Evolutionary conservation across 2,329 filamentous ascomycete species (phyloP), one percentile per base, ranked within the genome.

Genomic region (Pezicula rhizophila): DNA sequence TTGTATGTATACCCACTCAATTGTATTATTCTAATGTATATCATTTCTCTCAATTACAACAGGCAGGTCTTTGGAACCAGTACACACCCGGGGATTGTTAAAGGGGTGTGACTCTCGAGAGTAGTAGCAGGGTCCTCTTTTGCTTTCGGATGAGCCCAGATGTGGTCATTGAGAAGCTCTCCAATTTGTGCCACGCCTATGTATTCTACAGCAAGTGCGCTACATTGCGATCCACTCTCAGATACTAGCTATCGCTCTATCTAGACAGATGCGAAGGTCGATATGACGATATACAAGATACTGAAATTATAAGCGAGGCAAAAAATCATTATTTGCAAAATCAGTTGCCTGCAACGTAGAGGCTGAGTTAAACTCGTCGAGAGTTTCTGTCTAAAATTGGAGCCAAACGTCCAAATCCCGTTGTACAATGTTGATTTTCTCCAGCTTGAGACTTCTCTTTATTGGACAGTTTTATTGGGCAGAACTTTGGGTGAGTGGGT

Each of bases 101-200:
- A 65, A 0, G 80, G 82, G 0, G 83, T 68, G 11, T 82, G 77
- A 56, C 77, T 80, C 54, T 87, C 83, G 0, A 83, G 82, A 67
- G 17, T 80, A 74, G 58, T 52, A 84, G 79, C 0, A 79, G 79
- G 65, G 0, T 76, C 76, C 66, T 48, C 20, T 14, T 48, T 47
- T 12, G 35, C 26, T 11, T 52, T 46, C 39, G 51, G 26, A 28
- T 46, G 33, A 4, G 33, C 25, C 31, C 46, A 60, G 3, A 55
- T 15, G 25, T 45, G 44, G 53, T 66, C 61, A 23, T 61, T 60
- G 12, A 64, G 49, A 14, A 57, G 59, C 12, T 60, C 61, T 45
- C 49, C 45, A 8, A 59, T 48, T 39, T 59, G 56, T 7, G 62
- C 47, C 5, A 65, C 69, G 11, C 70, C 57, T 4, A 66, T 37